Conservation (phyloP, 345 rosid genomes). For the Camelina laxa region DNA sequence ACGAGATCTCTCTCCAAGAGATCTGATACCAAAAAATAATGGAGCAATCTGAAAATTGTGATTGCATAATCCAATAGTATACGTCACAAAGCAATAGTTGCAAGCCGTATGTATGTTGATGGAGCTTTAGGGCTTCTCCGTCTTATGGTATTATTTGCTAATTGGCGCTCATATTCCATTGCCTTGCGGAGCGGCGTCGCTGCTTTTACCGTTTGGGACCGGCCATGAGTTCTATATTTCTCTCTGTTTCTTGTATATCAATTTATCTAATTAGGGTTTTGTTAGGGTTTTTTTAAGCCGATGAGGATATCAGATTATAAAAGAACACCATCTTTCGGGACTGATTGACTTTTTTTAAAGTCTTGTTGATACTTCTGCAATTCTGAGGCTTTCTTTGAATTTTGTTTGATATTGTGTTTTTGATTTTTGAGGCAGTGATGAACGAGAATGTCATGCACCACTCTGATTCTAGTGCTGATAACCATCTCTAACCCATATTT, state of each 20-base stretch:
- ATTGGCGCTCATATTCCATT: slow-evolving; percentile 44
- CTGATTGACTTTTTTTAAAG: slow-evolving; percentile 14
- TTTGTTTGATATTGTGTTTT: neutral
- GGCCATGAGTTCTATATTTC: slow-evolving; percentile 46
- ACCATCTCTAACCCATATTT: slow-evolving; percentile 38
- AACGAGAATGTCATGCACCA: slow-evolving; percentile 45
- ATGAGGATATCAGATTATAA: slow-evolving; percentile 40
- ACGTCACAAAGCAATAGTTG: slow-evolving; percentile 27
- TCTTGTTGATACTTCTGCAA: slow-evolving; percentile 36
- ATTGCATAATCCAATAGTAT: slow-evolving; percentile 41
- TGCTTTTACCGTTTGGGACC: slow-evolving; percentile 49
- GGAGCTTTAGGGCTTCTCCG: slow-evolving; percentile 46
- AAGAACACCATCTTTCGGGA: slow-evolving; percentile 50
- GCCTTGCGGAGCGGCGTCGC: slow-evolving; percentile 50
- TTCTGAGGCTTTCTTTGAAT: slow-evolving; percentile 33
- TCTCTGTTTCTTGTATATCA: neutral
- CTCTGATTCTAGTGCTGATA: slow-evolving; percentile 40
- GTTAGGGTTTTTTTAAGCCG: slow-evolving; percentile 6
- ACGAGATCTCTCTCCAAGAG: slow-evolving; percentile 41
- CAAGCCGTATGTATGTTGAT: slow-evolving; percentile 16
- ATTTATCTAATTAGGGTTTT: neutral
- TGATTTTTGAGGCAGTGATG: slow-evolving; percentile 22
- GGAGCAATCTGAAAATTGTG: slow-evolving; percentile 42
- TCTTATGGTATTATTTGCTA: neutral
- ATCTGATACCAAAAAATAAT: slow-evolving; percentile 10